Base-by-base conservation (phyloP, 2,329 filamentous ascomycete species). In the Celoporthe dispersa region DNA sequence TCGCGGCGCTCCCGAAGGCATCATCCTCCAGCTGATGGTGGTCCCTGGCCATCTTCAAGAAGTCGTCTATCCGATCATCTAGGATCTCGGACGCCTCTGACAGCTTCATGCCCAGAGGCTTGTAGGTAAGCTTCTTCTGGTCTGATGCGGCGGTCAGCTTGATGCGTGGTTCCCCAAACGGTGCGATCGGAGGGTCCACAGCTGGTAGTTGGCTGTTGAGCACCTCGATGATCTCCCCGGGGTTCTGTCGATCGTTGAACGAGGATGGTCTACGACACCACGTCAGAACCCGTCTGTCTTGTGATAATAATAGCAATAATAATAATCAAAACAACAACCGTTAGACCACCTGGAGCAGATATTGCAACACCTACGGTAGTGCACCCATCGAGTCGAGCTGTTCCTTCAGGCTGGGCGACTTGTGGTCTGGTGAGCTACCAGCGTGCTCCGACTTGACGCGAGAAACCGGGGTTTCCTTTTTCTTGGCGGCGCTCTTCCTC, bases 11-110 rank as follows among this genome's bases (percentile, higher is more conserved):
- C 63, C 94, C 94, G 79, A 99, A 97, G 0, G 89, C 91, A 25
- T 88, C 87, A 70, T 96, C 91, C 25, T 96, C 92, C 7, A 97
- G 84, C 19, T 87, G 84, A 79, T 97, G 88, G 73, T 94, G 85
- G 68, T 91, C 88, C 80, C 93, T 90, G 6, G 97, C 85, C 1
- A 94, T 80, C n/a, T 84, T 82, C 70, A 89, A 86, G 76, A 98
- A 97, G 73, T 94, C 94, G 75, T 98, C 94, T 82, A 99, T 98
- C 75, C 94, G 88, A 80, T 98, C 95, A 80, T 99, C 96, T 9
- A 98, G 86, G 60, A 97, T 93, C 79, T 97, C 94, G 5, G 95
- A 97, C 0, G 94, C 90, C 78, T 98, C 94, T 6, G 93, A 94
- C 8, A 96, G 85, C 77, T 97, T 97, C 94, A 98, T 97, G 2